Percentiles rank a stretch among this genome's conserved stretches.
phyloP scores from a whole-genome alignment of 176 grass and related monocot genomes.

The Raddia guianensis region DNA sequence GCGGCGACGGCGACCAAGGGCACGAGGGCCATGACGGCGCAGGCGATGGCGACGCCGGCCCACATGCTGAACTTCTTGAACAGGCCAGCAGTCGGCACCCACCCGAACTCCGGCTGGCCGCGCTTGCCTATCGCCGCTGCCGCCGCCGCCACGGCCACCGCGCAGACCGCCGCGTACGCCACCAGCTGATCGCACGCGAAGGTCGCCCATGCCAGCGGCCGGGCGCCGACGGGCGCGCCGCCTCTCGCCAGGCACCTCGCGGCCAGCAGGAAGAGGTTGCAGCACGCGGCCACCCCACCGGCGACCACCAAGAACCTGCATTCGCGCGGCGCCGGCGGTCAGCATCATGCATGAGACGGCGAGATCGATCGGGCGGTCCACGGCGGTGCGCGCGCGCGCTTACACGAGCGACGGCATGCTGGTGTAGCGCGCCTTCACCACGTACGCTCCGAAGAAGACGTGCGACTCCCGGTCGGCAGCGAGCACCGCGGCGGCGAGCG shows the following conservation, averaged over 20 bases:
- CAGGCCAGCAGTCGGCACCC: slow-evolving; percentile 29
- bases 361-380: background rate
- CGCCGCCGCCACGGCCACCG: background rate
- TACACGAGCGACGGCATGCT: background rate
- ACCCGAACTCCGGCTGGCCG: background rate
- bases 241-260: background rate
- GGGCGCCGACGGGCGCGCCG: too few species aligned
- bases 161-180: background rate
- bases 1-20: slow-evolving; percentile 27
- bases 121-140: background rate
- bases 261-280: background rate
- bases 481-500: background rate
- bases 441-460: background rate
- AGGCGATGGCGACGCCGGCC: slow-evolving; percentile 8
- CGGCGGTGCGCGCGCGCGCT: background rate
- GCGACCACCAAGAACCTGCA: background rate
- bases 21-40: slow-evolving; percentile 36
- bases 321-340: background rate
- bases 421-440: background rate
- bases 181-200: background rate
- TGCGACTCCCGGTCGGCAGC: background rate
- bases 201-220: background rate
- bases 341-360: background rate
- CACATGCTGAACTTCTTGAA: slow-evolving; percentile 45
- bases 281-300: background rate